Percentiles rank a stretch among this genome's conserved stretches.
Conservation (phyloP, 768 basidiomycete species). For the Pleurotus tuber-regium region DNA sequence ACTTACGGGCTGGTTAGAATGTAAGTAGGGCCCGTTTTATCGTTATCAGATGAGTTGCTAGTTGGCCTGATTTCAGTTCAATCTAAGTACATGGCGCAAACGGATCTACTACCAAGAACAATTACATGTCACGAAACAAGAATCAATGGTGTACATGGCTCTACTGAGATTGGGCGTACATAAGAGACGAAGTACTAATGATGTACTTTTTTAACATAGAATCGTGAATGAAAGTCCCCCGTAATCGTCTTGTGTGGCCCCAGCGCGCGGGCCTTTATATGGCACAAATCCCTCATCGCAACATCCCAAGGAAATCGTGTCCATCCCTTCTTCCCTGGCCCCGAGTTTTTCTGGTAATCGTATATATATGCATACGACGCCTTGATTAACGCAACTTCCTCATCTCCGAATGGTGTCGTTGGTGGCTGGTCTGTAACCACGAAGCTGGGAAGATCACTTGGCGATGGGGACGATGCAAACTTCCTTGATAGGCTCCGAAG, state of each 20-base stretch:
- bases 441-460: constrained; percentile 17
- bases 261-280: constrained; percentile 44
- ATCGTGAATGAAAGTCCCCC: constrained; percentile 39
- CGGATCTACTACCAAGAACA: background rate
- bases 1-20: too few species aligned
- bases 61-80: too few species aligned
- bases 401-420: constrained; percentile 18
- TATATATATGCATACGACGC: constrained; percentile 51
- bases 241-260: constrained; percentile 39
- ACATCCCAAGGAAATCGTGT: constrained; percentile 51
- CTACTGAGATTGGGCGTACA: background rate
- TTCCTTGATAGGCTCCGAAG: constrained; percentile 39
- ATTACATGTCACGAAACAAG: background rate
- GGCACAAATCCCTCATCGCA: constrained; percentile 46
- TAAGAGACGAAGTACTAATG: background rate
- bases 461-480: constrained; percentile 33
- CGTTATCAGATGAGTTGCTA: too few species aligned
- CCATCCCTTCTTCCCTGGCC: constrained; percentile 16
- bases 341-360: constrained; percentile 21
- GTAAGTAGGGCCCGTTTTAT: too few species aligned
- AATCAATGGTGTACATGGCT: too few species aligned
- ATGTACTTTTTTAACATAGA: constrained; percentile 13
- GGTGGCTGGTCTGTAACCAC: background rate
- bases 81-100: background rate
- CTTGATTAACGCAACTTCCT: constrained; percentile 28